Percentiles rank a stretch among this genome's conserved stretches.
These are phyloP conservation scores for Fusarium liriodendri DNA, from an alignment of 2,329 filamentous ascomycete species.

Conservation along the genomic window DNA sequence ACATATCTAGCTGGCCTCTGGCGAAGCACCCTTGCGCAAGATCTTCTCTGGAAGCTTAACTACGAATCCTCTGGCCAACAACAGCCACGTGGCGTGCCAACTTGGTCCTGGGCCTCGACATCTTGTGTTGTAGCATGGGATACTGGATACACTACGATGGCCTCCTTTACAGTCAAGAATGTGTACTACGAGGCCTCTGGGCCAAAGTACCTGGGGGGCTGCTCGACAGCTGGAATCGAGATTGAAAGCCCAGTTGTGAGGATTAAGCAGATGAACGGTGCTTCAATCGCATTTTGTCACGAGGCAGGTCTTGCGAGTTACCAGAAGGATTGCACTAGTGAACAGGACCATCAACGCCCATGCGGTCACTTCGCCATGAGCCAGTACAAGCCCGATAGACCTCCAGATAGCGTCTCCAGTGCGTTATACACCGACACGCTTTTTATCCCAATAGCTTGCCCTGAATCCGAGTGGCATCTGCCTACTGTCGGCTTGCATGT, in stretches of 20 bases:
- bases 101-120: neutral
- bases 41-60: neutral
- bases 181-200: neutral
- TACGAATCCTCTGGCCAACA: neutral
- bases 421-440: neutral
- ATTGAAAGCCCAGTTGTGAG: neutral
- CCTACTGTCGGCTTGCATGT: neutral
- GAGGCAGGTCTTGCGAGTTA: neutral
- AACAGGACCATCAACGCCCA: neutral
- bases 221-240: neutral
- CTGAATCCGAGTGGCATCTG: neutral
- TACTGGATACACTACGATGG: neutral
- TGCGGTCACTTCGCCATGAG: neutral
- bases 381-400: neutral
- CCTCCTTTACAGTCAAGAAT: neutral
- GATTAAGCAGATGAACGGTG: neutral
- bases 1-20: neutral
- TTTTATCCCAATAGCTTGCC: neutral
- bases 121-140: neutral
- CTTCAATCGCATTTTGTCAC: neutral
- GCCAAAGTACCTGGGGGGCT: neutral
- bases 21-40: neutral
- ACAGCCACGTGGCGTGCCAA: neutral
- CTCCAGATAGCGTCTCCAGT: neutral
- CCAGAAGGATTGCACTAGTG: neutral